These are phyloP conservation scores for Thalassiosira profunda DNA, from an alignment of 108 stramenopile genomes.

Conservation along the genomic window DNA sequence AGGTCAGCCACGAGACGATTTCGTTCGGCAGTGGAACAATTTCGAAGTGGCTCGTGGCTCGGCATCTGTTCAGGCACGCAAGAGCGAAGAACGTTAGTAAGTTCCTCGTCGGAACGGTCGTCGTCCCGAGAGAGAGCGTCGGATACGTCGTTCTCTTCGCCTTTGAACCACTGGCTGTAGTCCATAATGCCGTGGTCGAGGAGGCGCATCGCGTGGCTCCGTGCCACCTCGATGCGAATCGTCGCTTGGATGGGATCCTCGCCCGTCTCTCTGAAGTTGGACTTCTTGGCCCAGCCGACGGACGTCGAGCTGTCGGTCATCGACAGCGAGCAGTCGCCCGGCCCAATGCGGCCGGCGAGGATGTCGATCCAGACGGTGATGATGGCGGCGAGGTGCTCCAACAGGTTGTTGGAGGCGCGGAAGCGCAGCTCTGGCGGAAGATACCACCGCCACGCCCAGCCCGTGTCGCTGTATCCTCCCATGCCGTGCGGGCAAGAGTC, in stretches of 20 bases:
- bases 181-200: not conserved
- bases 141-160: conserved; percentile 3
- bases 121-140: conserved; percentile 13
- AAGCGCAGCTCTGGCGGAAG: conserved; percentile 3
- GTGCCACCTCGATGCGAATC: not conserved
- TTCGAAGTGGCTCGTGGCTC: conserved; percentile 8
- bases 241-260: conserved; percentile 14
- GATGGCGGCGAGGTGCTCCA: not conserved
- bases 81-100: conserved; percentile 2
- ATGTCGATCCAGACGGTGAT: conserved; percentile 8
- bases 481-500: not conserved
- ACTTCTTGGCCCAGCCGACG: conserved; percentile 9
- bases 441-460: not conserved
- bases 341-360: not conserved
- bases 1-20: conserved; percentile 33
- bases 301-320: conserved; percentile 11
- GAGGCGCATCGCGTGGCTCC: not conserved
- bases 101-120: not conserved
- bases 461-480: not conserved
- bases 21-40: conserved; percentile 28
- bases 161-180: conserved; percentile 27
- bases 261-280: conserved; percentile 10
- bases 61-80: conserved; percentile 10
- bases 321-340: conserved; percentile 1
- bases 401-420: conserved; percentile 5